Base-by-base conservation (phyloP, 805 yeast genomes). In the Candida maltosa region DNA sequence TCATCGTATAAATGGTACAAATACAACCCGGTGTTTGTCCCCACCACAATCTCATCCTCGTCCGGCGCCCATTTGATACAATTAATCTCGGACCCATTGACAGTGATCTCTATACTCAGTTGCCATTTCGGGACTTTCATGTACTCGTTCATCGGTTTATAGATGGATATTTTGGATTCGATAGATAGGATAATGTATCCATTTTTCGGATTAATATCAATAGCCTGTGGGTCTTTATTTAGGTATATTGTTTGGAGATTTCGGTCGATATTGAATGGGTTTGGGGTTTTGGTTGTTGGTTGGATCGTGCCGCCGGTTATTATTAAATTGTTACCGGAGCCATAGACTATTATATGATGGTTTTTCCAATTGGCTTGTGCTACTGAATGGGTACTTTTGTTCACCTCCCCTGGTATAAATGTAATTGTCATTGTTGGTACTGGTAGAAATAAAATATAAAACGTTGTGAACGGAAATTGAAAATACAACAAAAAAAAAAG, bases 381-480 rank as follows among this genome's bases (percentile, higher is more conserved):
- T 16, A 78, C 73, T 1, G 87, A 64, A 44, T 74, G 75, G 10
- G 65, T 67, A 1, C 75, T 54, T 29, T 65, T 58, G 53, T 81
- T 83, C 14, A 93, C 93, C 52, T 85, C 86, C 2, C 97, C 97
- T 2, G 96, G 96, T 29, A 86, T 75, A 50, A 84, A 80, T 39
- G 77, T 77, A 36, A 84, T 56, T 4, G 83, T 66, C 87, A 82
- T 79, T 7, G n/a, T n/a, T n/a, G n/a, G n/a, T n/a, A n/a, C n/a
- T n/a, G n/a, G n/a, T n/a, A n/a, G n/a, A n/a, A n/a, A n/a, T n/a
- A n/a, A n/a, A n/a, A n/a, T n/a, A n/a, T n/a, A n/a, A n/a, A n/a
- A n/a, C n/a, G n/a, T n/a, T n/a, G n/a, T n/a, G n/a, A n/a, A n/a
- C n/a, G n/a, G n/a, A n/a, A n/a, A n/a, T n/a, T n/a, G n/a, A n/a